phyloP scores from a whole-genome alignment of 2,329 filamentous ascomycete species.

The Pyrenophora seminiperda region DNA sequence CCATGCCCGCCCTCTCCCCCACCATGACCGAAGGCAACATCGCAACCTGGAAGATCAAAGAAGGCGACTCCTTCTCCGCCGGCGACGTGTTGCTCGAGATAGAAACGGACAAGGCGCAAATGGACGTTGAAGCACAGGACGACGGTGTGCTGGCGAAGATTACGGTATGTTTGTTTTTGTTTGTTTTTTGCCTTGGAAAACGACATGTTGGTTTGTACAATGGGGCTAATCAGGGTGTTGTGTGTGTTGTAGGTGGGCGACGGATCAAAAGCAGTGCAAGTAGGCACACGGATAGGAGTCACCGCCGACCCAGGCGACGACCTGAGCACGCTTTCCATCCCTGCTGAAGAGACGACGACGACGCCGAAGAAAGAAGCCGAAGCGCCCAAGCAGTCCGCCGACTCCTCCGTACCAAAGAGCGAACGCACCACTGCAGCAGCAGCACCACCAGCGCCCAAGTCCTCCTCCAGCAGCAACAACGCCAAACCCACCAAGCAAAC shows the following conservation, averaged over 20 bases:
- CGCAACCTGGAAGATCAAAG: constrained; percentile 81
- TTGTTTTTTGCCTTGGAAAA: too few relatives aligned
- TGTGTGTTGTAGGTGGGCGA: constrained; percentile 59
- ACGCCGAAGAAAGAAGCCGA: constrained; percentile 49
- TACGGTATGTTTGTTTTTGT: constrained; percentile 58
- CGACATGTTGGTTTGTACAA: too few relatives aligned
- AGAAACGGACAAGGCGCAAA: constrained; percentile 91
- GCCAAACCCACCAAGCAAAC: constrained; percentile 66
- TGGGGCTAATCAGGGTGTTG: constrained; percentile 12
- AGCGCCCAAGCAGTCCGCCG: constrained; percentile 33
- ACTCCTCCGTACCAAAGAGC: constrained; percentile 40
- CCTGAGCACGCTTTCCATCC: constrained; percentile 73
- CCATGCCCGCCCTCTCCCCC: constrained; percentile 87
- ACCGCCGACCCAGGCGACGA: constrained; percentile 83
- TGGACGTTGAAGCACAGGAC: constrained; percentile 93
- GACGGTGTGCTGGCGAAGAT: constrained; percentile 88
- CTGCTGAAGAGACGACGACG: constrained; percentile 63
- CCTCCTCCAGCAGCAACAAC: constrained; percentile 36
- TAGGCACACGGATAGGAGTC: constrained; percentile 81
- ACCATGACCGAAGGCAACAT: constrained; percentile 96
- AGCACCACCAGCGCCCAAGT: constrained; percentile 33
- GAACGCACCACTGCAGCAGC: constrained; percentile 42
- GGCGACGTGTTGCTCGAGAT: constrained; percentile 90
- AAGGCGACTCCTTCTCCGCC: constrained; percentile 79
- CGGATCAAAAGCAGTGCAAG: constrained; percentile 76